These are phyloP conservation scores for Cryptococcus jaspeensis DNA, from an alignment of 1,284 basidiomycete genomes.

Conservation along the genomic window DNA sequence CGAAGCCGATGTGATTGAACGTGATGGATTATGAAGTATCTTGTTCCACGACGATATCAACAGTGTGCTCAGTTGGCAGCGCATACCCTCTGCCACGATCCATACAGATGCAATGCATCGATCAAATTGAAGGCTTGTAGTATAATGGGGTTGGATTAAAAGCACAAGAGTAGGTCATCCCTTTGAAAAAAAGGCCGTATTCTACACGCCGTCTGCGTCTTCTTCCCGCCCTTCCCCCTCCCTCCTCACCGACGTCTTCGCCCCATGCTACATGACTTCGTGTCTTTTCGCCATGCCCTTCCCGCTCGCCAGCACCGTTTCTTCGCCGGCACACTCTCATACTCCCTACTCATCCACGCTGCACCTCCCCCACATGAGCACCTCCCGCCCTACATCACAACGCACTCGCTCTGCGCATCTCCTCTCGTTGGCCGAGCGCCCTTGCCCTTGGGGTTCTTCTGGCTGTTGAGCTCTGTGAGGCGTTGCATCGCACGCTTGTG, in stretches of 20 bases:
- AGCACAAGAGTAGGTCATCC: background rate
- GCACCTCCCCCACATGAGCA: background rate
- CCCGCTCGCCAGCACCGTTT: background rate
- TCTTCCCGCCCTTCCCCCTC: too few relatives aligned
- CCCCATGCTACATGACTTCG: background rate
- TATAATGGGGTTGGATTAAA: background rate
- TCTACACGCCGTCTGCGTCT: too few relatives aligned
- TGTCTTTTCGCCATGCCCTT: background rate
- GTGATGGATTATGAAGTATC: too few relatives aligned
- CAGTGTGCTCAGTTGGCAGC: too few relatives aligned
- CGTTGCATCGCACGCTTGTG: conserved; percentile 69
- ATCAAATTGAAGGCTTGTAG: background rate
- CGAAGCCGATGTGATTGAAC: too few relatives aligned
- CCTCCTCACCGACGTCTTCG: background rate
- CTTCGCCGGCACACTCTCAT: background rate
- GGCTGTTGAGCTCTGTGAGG: conserved; percentile 66
- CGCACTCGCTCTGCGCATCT: conserved; percentile 87
- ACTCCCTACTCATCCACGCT: background rate
- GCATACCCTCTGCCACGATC: background rate
- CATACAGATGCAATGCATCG: conserved; percentile 8
- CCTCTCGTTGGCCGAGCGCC: conserved; percentile 82
- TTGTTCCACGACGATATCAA: too few relatives aligned
- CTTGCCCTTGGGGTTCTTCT: conserved; percentile 47
- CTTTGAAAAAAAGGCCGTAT: too few relatives aligned
- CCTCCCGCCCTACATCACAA: conserved; percentile 63